Base-by-base conservation (phyloP, 371 early-diverging fungal species). In the Mucor irregularis region DNA sequence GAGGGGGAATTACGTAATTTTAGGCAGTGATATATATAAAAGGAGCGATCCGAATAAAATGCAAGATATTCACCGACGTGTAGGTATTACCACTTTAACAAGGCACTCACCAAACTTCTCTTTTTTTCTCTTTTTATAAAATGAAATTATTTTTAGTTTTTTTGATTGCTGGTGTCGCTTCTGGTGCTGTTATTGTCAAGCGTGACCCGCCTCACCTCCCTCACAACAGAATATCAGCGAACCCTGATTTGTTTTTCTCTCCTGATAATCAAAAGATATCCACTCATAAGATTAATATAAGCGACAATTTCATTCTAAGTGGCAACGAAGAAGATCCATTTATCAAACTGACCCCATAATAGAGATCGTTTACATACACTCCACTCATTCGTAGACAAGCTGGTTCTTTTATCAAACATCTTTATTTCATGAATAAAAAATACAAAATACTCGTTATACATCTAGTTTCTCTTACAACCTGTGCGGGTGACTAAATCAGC, bases 381-480 rank as follows among this genome's bases (percentile, higher is more conserved):
- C n/a, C n/a, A n/a, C n/a, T n/a, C n/a, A n/a, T n/a, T n/a, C n/a
- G n/a, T n/a, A n/a, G n/a, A n/a, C n/a, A n/a, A n/a, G n/a, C n/a
- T n/a, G n/a, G n/a, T n/a, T n/a, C n/a, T n/a, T n/a, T n/a, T n/a
- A n/a, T n/a, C n/a, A n/a, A n/a, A n/a, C n/a, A n/a, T n/a, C n/a
- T n/a, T n/a, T n/a, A n/a, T n/a, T 28, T 10, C 9, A n/a, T 6
- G 2, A 29, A 45, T 28, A 45, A 40, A n/a, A n/a, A n/a, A n/a
- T n/a, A n/a, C n/a, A n/a, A n/a, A n/a, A n/a, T n/a, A n/a, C n/a
- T n/a, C n/a, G n/a, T n/a, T n/a, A n/a, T n/a, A n/a, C n/a, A n/a
- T 31, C 38, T 62, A 62, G 6, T 57, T 58, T 56, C 72, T 68
- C 14, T 47, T 16, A 42, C 78, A 77, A 10, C 76, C 75, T 13